Base-by-base conservation (phyloP, 768 basidiomycete genomes). In the Trametopsis cervina region DNA sequence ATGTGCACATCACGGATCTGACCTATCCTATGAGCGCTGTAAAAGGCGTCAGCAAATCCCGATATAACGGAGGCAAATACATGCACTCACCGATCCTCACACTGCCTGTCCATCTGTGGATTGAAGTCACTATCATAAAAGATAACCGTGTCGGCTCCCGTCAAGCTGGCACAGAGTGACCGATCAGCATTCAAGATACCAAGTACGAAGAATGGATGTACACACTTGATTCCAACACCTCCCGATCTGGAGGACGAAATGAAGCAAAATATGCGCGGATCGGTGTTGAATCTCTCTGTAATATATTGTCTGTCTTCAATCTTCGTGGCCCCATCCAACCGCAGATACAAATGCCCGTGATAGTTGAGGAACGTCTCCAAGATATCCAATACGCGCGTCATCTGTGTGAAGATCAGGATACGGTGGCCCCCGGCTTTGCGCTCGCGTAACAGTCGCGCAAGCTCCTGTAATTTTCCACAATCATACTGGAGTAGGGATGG, bases 121-220 rank as follows among this genome's bases (percentile, higher is more conserved):
- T 91, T 92, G 72, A 95, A 96, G 64, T 96, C 93, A 51, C 89
- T 90, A 61, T 97, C 95, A 60, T 95, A 98, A 65, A 99, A 94
- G 46, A 99, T 80, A 58, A 99, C 95, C 0, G 96, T 97, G 60
- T 95, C 92, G 17, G 92, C 92, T 15, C 88, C 88, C 4, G 85
- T 87, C 53, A 88, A 61, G 64, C 90, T 84, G 63, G 39, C 38
- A 61, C 57, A 44, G n/a, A n/a, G n/a, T n/a, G n/a, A n/a, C n/a
- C n/a, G n/a, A 57, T 56, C 49, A 54, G 51, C 42, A 47, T 24
- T 58, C 12, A 46, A 60, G 17, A 46, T 46, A 17, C 20, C 9
- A 42, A 4, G 29, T 26, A 23, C 4, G 39, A 33, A 47, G 26
- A 13, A 39, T 29, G 15, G n/a, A n/a, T 12, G n/a, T 0, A 68